Evolutionary conservation across 257 asterid species (phyloP).

Genomic region (Fraxinus americana): DNA sequence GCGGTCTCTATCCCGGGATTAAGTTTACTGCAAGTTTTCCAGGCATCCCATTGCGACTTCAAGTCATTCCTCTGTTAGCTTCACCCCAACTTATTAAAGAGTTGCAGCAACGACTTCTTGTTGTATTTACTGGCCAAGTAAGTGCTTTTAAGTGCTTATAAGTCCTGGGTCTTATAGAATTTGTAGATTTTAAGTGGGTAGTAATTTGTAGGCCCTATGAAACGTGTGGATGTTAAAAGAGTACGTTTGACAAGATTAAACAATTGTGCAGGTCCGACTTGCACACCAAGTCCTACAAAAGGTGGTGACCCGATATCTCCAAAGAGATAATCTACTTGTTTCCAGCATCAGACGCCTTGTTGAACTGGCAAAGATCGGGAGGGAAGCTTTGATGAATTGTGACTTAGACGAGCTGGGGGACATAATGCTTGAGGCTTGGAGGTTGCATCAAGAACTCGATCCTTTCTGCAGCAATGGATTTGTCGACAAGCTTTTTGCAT

Average conservation of each 20-base stretch:
- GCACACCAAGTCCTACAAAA: slow-evolving; percentile 95
- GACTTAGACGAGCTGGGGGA: slow-evolving; percentile 74
- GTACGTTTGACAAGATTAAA: background rate
- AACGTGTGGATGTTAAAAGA: too few relatives aligned
- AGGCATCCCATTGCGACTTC: slow-evolving; percentile 82
- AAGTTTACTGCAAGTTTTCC: slow-evolving; percentile 88
- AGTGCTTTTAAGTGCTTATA: too few relatives aligned
- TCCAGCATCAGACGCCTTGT: slow-evolving; percentile 92
- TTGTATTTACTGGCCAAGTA: slow-evolving; percentile 93
- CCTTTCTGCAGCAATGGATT: slow-evolving; percentile 90
- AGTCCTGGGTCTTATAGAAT: too few relatives aligned
- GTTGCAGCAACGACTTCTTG: slow-evolving; percentile 79
- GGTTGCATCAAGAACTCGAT: slow-evolving; percentile 97
- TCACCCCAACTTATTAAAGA: slow-evolving; percentile 65
- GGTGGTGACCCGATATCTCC: slow-evolving; percentile 89
- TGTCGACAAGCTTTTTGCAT: slow-evolving; percentile 75
- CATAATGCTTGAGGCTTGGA: slow-evolving; percentile 87
- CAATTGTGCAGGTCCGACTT: slow-evolving; percentile 70
- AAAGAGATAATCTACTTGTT: slow-evolving; percentile 79
- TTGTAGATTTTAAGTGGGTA: too few relatives aligned
- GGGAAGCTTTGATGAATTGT: slow-evolving; percentile 90
- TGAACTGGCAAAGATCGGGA: slow-evolving; percentile 81
- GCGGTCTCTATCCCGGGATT: slow-evolving; percentile 94
- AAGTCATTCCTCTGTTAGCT: slow-evolving; percentile 76
- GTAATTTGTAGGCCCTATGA: background rate